Evolutionary conservation across 2,329 filamentous ascomycete species (phyloP), one percentile per base, ranked within the genome.

Genomic region (Alternaria rosae): DNA sequence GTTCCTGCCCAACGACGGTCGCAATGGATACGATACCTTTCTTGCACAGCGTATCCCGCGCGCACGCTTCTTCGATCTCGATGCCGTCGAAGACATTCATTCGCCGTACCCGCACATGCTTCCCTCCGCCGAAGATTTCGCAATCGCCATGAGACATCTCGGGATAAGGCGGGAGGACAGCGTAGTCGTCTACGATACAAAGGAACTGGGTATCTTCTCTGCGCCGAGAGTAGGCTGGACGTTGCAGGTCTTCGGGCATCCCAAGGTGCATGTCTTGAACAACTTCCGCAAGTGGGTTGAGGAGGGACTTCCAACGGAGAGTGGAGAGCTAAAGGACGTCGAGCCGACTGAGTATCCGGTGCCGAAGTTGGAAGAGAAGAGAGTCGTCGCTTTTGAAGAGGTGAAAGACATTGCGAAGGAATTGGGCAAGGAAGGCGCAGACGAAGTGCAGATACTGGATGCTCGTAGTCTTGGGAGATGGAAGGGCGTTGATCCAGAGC

Each of bases 41-140:
- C 87, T 89, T 69, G 87, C 92, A 76, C 88, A 89, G 76, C 92
- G 93, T 72, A 95, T 99, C 66, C 94, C 94, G 21, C 89, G 90
- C 74, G 91, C 95, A 1, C 91, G 93, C 30, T 99, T 98, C 87
- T 99, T 99, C 79, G 94, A 99, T 79, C 86, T 99, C 56, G 95
- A 99, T 81, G 92, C 89, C 72, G 87, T 97, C 76, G 93, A 95
- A 74, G 94, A 99, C 80, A 89, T 89, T 68, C 88, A 89, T 70
- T 97, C 91, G 57, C 91, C 92, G 1, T 98, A 97, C 78, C 94
- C 95, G 8, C 95, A 99, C 79, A 99, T 99, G 95, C 88, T 99
- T 3, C 95, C 95, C 3, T 90, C 87, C 8, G 85, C 92, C 38
- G 89, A 92, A 73, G 86, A 88, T 54, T 98, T 99, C 76, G 92